Evolutionary conservation across 129 eudicot genomes (phyloP).

Genomic region (Chrysanthemum lavandulifolium): DNA sequence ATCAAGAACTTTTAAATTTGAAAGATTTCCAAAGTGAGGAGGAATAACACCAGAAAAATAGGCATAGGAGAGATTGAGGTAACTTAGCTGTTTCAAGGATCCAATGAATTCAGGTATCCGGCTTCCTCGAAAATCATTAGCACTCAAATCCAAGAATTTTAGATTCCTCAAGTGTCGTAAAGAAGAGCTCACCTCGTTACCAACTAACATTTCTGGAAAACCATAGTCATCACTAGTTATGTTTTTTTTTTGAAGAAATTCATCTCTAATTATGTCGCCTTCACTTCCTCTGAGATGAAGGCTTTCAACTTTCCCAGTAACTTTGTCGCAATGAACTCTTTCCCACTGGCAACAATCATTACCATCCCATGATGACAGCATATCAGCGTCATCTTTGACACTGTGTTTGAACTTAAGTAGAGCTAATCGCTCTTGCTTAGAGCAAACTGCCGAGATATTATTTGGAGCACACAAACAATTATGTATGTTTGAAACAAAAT

Average conservation of each 20-base stretch:
- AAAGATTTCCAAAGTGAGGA: conserved; percentile 9
- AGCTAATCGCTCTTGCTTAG: conserved; percentile 27
- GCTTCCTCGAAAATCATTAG: conserved; percentile 6
- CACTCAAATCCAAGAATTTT: conserved; percentile 20
- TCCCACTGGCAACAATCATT: conserved; percentile 23
- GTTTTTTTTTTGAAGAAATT: too few species aligned
- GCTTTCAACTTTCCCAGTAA: not conserved
- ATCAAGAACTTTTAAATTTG: conserved; percentile 15
- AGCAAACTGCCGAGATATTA: not conserved
- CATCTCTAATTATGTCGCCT: too few species aligned
- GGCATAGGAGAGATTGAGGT: conserved; percentile 18
- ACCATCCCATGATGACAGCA: conserved; percentile 29
- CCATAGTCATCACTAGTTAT: too few species aligned
- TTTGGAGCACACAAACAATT: not conserved
- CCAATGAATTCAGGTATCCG: conserved; percentile 13
- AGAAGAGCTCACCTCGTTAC: not conserved
- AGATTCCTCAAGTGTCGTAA: not conserved
- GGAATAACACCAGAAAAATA: conserved; percentile 8
- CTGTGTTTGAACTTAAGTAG: conserved; percentile 28
- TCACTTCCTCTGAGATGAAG: conserved; percentile 7
- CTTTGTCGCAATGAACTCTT: conserved; percentile 7
- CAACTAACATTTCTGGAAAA: not conserved
- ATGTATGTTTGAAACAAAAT: too few species aligned
- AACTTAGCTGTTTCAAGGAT: conserved; percentile 11
- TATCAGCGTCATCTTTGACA: not conserved